These are phyloP conservation scores for Yarrowia hollandica DNA, from an alignment of 805 yeast genomes.

Conservation along the genomic window DNA sequence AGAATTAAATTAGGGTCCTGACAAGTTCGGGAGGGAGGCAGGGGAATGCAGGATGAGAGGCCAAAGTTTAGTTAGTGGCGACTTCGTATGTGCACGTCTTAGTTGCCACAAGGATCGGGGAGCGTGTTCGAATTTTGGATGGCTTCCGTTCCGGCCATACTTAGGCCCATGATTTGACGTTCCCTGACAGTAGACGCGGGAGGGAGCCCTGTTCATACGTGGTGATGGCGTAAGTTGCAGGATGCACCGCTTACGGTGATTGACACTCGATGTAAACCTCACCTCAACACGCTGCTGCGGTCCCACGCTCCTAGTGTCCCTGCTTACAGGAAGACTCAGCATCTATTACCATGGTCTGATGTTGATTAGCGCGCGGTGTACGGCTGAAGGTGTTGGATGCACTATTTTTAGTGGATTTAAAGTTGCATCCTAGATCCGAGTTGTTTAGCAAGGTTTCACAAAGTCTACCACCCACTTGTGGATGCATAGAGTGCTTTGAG, in stretches of 20 bases:
- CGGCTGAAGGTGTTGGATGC: conserved; percentile 12
- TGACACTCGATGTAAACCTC: no score
- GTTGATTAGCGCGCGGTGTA: conserved; percentile 25
- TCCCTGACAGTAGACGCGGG: no score
- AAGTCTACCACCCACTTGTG: conserved; percentile 1
- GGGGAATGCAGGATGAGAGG: conserved; percentile 24
- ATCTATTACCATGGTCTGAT: conserved; percentile 16
- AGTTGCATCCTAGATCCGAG: conserved; percentile 22
- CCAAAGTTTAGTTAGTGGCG: conserved; percentile 27
- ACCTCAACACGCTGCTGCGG: no score
- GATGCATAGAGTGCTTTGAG: background rate
- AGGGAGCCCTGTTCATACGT: no score
- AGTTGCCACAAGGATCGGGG: conserved; percentile 7
- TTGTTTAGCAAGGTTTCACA: conserved; percentile 17
- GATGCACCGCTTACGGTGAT: no score
- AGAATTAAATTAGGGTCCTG: background rate
- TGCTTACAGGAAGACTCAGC: conserved; percentile 5
- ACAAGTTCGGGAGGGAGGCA: conserved; percentile 28
- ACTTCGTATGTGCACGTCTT: background rate
- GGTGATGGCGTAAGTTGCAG: no score
- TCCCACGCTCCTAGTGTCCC: background rate
- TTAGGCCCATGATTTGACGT: no score
- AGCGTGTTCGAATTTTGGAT: no score
- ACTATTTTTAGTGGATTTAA: conserved; percentile 7
- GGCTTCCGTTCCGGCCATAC: background rate